phyloP scores from a whole-genome alignment of 2,329 filamentous ascomycete genomes.

The Fusarium virguliforme region DNA sequence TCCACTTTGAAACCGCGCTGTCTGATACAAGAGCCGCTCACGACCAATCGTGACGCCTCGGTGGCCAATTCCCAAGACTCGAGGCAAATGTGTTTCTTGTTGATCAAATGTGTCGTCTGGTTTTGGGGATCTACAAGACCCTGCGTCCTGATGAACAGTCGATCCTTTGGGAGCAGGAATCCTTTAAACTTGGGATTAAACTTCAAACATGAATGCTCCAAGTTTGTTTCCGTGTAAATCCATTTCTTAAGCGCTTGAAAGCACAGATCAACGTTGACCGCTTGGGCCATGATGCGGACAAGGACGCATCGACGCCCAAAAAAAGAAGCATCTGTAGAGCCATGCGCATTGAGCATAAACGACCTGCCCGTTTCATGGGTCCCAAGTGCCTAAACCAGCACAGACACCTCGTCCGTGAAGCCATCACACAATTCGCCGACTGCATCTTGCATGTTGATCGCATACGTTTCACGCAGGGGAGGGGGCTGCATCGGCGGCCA shows the following conservation, averaged over 20 bases:
- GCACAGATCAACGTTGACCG: neutral
- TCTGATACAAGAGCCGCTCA: slow-evolving; percentile 36
- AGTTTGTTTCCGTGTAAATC: slow-evolving; percentile 2
- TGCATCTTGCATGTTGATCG: slow-evolving; percentile 39
- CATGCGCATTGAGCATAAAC: slow-evolving; percentile 6
- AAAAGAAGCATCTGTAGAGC: slow-evolving; percentile 9
- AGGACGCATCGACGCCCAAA: neutral
- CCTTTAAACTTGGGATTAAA: slow-evolving; percentile 23
- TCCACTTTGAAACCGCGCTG: slow-evolving; percentile 39
- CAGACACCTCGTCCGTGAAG: slow-evolving; percentile 28
- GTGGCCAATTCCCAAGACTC: slow-evolving; percentile 1
- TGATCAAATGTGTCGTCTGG: neutral
- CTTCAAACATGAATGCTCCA: slow-evolving; percentile 13
- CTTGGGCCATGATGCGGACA: neutral
- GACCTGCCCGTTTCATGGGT: slow-evolving; percentile 13
- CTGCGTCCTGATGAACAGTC: slow-evolving; percentile 35
- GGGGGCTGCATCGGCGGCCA: neutral
- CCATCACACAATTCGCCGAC: slow-evolving; percentile 30
- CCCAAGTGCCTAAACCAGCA: neutral
- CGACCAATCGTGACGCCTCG: slow-evolving; percentile 16
- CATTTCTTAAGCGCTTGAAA: neutral
- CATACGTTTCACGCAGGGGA: slow-evolving; percentile 29
- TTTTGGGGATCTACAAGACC: slow-evolving; percentile 19
- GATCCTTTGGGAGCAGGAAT: slow-evolving; percentile 26
- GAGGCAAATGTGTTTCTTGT: slow-evolving; percentile 2